These are phyloP conservation scores for Lachnellula arida DNA, from an alignment of 2,329 filamentous ascomycete species.

Conservation along the genomic window DNA sequence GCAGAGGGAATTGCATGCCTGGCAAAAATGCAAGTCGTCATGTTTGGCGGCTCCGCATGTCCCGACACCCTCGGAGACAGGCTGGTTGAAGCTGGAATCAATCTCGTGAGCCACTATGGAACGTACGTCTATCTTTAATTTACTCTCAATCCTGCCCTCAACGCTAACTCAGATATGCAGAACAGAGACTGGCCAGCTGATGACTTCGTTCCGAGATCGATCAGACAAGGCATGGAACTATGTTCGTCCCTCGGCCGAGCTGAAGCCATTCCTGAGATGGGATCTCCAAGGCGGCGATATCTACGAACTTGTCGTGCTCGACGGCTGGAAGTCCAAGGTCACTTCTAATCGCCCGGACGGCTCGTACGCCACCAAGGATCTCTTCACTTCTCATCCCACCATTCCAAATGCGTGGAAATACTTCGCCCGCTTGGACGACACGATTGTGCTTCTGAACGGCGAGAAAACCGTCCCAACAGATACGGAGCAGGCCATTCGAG, in stretches of 20 bases:
- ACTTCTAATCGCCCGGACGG: constrained; percentile 38
- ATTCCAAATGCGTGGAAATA: constrained; percentile 41
- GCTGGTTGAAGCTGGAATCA: constrained; percentile 48
- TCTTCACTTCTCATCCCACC: constrained; percentile 40
- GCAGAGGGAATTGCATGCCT: constrained; percentile 48
- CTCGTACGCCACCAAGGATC: constrained; percentile 42
- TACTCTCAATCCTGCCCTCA: no score
- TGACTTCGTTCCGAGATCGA: constrained; percentile 46
- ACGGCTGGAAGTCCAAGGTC: constrained; percentile 36
- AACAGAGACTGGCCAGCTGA: constrained; percentile 57
- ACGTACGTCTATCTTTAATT: constrained; percentile 28
- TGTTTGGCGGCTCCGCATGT: constrained; percentile 54
- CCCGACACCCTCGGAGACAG: constrained; percentile 54
- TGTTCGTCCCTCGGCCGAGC: constrained; percentile 34
- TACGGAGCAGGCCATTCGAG: constrained; percentile 50
- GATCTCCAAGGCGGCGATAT: constrained; percentile 29
- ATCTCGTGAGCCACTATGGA: constrained; percentile 53
- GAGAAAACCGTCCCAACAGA: constrained; percentile 44
- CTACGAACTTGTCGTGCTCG: constrained; percentile 32
- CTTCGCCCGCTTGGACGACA: constrained; percentile 41
- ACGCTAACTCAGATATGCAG: no score
- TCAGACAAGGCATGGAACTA: constrained; percentile 59
- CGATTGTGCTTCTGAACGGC: constrained; percentile 42
- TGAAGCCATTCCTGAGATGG: constrained; percentile 17
- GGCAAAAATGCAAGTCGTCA: constrained; percentile 44